phyloP scores from a whole-genome alignment of 306 rosid genomes.

The Begonia fuchsioides region DNA sequence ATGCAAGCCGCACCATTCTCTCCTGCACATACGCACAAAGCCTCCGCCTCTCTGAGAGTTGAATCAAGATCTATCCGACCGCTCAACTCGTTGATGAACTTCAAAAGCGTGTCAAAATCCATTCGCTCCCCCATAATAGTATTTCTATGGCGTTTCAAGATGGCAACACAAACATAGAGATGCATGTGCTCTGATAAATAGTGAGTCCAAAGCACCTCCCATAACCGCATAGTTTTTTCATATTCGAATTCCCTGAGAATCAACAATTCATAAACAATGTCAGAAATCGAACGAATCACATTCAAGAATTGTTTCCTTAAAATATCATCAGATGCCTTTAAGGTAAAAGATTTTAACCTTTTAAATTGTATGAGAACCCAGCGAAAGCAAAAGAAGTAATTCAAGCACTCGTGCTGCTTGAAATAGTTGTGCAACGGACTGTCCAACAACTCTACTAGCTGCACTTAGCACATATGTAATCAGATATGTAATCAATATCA shows the following conservation, averaged over 20 bases:
- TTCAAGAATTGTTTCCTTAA: no score
- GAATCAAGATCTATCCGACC: slow-evolving; percentile 77
- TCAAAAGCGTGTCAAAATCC: slow-evolving; percentile 95
- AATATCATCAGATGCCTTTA: no score
- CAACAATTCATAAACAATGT: neutral
- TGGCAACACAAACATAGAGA: slow-evolving; percentile 74
- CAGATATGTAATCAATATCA: no score
- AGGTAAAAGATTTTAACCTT: no score
- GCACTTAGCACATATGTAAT: slow-evolving; percentile 1
- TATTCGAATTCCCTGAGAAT: slow-evolving; percentile 70
- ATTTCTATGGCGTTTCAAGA: slow-evolving; percentile 67
- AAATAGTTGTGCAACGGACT: slow-evolving; percentile 78
- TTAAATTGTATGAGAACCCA: slow-evolving; percentile 95
- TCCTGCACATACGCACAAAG: slow-evolving; percentile 76
- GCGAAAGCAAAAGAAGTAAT: slow-evolving; percentile 97
- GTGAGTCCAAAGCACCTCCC: slow-evolving; percentile 97
- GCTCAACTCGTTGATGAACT: slow-evolving; percentile 81
- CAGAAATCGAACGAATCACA: no score
- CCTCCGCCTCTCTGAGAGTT: slow-evolving; percentile 80
- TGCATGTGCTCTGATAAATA: slow-evolving; percentile 86
- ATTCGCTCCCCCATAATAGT: slow-evolving; percentile 80
- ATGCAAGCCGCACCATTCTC: slow-evolving; percentile 84
- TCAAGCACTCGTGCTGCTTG: slow-evolving; percentile 80
- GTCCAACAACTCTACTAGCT: slow-evolving; percentile 96
- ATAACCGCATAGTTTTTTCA: slow-evolving; percentile 60